Conservation (phyloP, 2,329 filamentous ascomycete genomes). For the Stylonectria norvegica region DNA sequence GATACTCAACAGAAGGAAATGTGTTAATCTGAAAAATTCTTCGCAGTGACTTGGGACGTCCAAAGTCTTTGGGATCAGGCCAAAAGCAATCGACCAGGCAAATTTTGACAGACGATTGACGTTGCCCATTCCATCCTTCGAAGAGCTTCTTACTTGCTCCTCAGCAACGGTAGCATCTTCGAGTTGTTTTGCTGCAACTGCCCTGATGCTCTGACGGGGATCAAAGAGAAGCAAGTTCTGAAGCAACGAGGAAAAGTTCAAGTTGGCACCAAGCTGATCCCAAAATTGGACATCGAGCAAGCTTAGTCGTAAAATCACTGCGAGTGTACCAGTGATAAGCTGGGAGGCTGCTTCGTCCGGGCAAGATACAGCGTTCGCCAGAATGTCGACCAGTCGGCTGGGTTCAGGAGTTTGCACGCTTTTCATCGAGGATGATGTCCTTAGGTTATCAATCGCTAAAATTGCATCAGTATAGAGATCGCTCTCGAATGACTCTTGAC, state of each 20-base stretch:
- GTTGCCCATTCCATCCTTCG: too few relatives aligned
- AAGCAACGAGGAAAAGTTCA: slow-evolving; percentile 21
- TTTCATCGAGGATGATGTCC: slow-evolving; percentile 6
- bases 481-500: slow-evolving; percentile 4
- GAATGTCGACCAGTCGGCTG: slow-evolving; percentile 24
- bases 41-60: slow-evolving; percentile 36
- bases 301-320: slow-evolving; percentile 30
- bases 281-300: slow-evolving; percentile 28
- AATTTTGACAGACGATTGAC: slow-evolving; percentile 22
- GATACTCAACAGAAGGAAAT: slow-evolving; percentile 39
- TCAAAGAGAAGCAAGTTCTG: slow-evolving; percentile 28
- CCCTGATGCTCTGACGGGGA: slow-evolving; percentile 25
- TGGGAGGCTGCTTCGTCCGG: slow-evolving; percentile 23
- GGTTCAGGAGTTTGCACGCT: slow-evolving; percentile 17
- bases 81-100: slow-evolving; percentile 32
- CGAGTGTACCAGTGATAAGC: slow-evolving; percentile 26
- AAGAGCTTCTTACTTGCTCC: not conserved
- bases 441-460: slow-evolving; percentile 14
- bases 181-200: slow-evolving; percentile 32
- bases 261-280: slow-evolving; percentile 21
- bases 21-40: slow-evolving; percentile 44
- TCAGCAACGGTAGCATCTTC: slow-evolving; percentile 25
- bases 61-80: slow-evolving; percentile 33
- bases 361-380: slow-evolving; percentile 22
- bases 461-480: slow-evolving; percentile 5